Percentiles rank a stretch among this genome's conserved stretches.
Conservation (phyloP, 2,329 filamentous ascomycete genomes). For the Ophiostoma fasciatum region DNA sequence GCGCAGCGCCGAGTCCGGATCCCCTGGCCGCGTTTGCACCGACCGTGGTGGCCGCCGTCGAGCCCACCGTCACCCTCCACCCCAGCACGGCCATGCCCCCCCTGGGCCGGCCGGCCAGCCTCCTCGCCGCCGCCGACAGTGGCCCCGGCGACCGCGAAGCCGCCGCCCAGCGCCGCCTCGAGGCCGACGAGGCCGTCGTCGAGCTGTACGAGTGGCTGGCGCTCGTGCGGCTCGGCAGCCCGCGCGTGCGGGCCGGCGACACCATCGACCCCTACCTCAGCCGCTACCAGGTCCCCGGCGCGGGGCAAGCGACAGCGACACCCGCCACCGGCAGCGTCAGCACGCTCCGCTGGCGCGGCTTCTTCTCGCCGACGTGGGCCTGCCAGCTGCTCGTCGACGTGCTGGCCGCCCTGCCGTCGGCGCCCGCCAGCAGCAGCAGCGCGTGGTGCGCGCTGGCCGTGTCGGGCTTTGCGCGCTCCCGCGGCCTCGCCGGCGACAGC, state of each 20-base stretch:
- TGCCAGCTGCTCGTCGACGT: conserved; percentile 31
- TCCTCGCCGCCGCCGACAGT: conserved; percentile 20
- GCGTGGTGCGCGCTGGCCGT: conserved; percentile 42
- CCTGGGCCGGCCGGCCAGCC: conserved; percentile 18
- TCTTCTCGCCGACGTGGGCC: conserved; percentile 39
- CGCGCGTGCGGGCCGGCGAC: conserved; percentile 43
- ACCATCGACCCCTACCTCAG: conserved; percentile 53
- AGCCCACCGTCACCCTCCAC: conserved; percentile 17
- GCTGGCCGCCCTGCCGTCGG: conserved; percentile 27
- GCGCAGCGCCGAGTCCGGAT: conserved; percentile 34
- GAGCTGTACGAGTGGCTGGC: conserved; percentile 64
- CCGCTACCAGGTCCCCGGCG: conserved; percentile 44
- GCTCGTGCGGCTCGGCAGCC: conserved; percentile 49
- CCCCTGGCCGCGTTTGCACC: conserved; percentile 32
- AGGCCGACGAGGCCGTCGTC: conserved; percentile 46
- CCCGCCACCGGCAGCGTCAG: conserved; percentile 19
- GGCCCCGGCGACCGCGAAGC: conserved; percentile 21
- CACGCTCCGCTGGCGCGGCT: conserved; percentile 44
- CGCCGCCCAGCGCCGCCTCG: conserved; percentile 25
- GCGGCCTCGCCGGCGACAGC: conserved; percentile 26
- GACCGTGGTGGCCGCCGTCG: conserved; percentile 25
- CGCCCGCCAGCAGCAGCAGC: conserved; percentile 12
- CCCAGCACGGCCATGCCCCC: conserved; percentile 19
- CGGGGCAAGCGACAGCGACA: no score
- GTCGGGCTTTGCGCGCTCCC: conserved; percentile 34